These are phyloP conservation scores for Botrytis galanthina DNA, from an alignment of 2,329 filamentous ascomycete species.

Conservation along the genomic window DNA sequence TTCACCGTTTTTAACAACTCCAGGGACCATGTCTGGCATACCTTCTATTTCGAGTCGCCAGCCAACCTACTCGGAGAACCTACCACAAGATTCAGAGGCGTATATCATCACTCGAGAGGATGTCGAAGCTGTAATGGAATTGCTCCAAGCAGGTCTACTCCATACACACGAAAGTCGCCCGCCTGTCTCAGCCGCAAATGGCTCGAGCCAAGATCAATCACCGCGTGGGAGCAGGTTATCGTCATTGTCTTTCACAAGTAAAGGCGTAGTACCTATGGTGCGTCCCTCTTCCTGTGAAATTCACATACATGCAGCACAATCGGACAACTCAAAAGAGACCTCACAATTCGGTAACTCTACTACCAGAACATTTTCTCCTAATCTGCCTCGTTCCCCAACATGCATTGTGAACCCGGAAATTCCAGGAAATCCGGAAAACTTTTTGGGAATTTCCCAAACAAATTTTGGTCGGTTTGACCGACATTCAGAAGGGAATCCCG, in stretches of 20 bases:
- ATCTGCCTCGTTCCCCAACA: not conserved
- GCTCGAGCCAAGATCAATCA: not conserved
- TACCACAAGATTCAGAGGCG: conserved; percentile 18
- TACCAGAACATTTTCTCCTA: not conserved
- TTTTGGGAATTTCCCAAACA: not conserved
- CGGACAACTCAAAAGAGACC: not conserved
- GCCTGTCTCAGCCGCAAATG: not conserved
- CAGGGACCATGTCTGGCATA: not conserved
- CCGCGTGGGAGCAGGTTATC: conserved; percentile 8
- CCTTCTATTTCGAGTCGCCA: not conserved
- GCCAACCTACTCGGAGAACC: not conserved
- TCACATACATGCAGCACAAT: conserved; percentile 2
- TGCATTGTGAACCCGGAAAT: not conserved
- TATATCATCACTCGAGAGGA: conserved; percentile 33
- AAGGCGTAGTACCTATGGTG: conserved; percentile 9
- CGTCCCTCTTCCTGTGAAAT: not conserved
- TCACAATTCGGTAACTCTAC: not conserved
- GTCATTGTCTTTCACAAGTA: conserved; percentile 19
- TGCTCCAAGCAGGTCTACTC: conserved; percentile 15
- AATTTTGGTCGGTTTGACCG: not conserved
- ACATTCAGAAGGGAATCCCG: conserved; percentile 3
- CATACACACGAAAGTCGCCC: not conserved
- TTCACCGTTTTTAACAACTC: conserved; percentile 1
- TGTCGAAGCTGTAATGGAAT: conserved; percentile 30
- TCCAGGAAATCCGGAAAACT: not conserved